phyloP scores from a whole-genome alignment of 2,329 filamentous ascomycete genomes.

The Helotiales sp. region DNA sequence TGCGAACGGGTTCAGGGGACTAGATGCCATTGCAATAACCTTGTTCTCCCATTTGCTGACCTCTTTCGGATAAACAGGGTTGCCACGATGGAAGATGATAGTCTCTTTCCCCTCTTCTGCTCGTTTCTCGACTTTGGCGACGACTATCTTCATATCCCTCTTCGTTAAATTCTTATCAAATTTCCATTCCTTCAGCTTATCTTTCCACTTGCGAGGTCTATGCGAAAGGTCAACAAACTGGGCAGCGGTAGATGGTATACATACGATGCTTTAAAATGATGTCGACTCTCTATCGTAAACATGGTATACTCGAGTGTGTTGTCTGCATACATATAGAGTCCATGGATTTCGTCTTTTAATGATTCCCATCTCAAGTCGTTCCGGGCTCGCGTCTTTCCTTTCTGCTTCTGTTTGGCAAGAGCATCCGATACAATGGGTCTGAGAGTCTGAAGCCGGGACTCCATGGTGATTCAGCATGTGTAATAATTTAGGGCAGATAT shows the following conservation, averaged over 20 bases:
- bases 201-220: slow-evolving; percentile 5
- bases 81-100: not conserved
- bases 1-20: not conserved
- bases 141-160: not conserved
- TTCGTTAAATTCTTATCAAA: slow-evolving; percentile 3
- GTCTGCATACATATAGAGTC: not conserved
- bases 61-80: not conserved
- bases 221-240: not conserved
- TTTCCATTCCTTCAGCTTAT: not conserved
- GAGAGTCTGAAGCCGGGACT: not conserved
- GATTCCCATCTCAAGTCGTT: not conserved
- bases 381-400: not conserved
- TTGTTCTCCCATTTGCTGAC: not conserved
- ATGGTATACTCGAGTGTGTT: slow-evolving; percentile 1
- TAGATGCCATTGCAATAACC: not conserved
- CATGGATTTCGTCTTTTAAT: not conserved
- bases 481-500: too few relatives aligned
- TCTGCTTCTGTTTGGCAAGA: not conserved
- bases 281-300: not conserved
- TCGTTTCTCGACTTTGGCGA: not conserved
- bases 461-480: too few relatives aligned
- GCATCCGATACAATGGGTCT: not conserved
- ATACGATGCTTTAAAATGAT: slow-evolving; percentile 1
- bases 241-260: not conserved
- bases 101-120: slow-evolving; percentile 3